Evolutionary conservation across 352 stramenopile genomes (phyloP).

Genomic region (Globisporangium cylindrosporum): DNA sequence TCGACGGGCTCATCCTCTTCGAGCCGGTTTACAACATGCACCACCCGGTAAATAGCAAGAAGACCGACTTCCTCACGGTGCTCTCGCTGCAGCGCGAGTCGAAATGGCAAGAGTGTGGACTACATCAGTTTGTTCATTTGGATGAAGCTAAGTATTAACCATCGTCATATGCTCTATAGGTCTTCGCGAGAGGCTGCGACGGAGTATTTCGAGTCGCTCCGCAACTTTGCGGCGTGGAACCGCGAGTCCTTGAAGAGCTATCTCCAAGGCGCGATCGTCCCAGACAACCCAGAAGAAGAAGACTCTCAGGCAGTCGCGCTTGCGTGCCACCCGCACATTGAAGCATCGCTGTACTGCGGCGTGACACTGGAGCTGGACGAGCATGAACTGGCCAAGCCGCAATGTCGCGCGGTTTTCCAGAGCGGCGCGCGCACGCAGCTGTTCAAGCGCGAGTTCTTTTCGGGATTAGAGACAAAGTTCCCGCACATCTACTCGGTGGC

Average conservation of each 20-base stretch:
- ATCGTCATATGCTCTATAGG: not conserved
- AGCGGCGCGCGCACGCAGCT: conserved; percentile 47
- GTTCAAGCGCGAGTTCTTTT: conserved; percentile 31
- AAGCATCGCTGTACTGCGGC: conserved; percentile 42
- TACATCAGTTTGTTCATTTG: not conserved
- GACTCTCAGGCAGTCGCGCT: conserved; percentile 18
- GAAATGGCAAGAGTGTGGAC: not conserved
- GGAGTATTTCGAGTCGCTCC: conserved; percentile 28
- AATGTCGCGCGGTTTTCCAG: conserved; percentile 40
- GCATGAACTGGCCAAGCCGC: conserved; percentile 29
- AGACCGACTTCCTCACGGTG: conserved; percentile 31
- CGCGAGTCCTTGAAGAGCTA: conserved; percentile 32
- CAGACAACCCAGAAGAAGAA: conserved; percentile 14
- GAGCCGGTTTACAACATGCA: conserved; percentile 33
- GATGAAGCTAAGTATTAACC: not conserved
- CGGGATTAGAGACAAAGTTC: conserved; percentile 19
- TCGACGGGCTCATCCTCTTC: conserved; percentile 45
- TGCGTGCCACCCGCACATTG: conserved; percentile 38
- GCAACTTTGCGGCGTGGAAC: conserved; percentile 43
- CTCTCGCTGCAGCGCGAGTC: conserved; percentile 35
- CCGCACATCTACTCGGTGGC: conserved; percentile 38
- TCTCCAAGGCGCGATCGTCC: conserved; percentile 27
- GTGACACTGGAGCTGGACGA: conserved; percentile 31
- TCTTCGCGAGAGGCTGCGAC: conserved; percentile 20
- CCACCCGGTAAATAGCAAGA: not conserved